Evolutionary conservation across 352 stramenopile species (phyloP).

Genomic region (Phytophthora macrochlamydospora): DNA sequence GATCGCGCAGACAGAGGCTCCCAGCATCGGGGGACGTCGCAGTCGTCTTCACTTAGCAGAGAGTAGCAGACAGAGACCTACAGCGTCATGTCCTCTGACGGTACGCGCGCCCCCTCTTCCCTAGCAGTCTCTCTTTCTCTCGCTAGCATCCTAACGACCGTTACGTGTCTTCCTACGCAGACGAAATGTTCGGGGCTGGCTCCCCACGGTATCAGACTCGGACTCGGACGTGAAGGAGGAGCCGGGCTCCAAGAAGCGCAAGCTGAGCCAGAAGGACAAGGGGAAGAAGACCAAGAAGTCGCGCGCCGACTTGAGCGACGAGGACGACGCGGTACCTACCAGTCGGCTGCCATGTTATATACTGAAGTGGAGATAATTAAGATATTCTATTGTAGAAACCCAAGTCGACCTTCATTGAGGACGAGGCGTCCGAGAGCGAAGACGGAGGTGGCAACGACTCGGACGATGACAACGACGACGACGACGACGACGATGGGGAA

Average conservation of each 20-base stretch:
- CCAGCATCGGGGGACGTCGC: neutral
- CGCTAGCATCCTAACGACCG: neutral
- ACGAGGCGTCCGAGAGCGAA: slow-evolving; percentile 89
- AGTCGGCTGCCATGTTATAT: neutral
- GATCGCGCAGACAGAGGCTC: slow-evolving; percentile 10
- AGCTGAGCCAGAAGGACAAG: slow-evolving; percentile 56
- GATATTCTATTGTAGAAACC: slow-evolving; percentile 40
- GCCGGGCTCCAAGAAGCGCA: slow-evolving; percentile 69
- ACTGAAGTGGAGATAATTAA: neutral
- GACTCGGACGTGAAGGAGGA: slow-evolving; percentile 71
- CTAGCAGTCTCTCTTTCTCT: neutral
- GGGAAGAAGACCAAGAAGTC: slow-evolving; percentile 71
- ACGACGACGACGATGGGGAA: slow-evolving; percentile 85
- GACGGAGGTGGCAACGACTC: slow-evolving; percentile 60
- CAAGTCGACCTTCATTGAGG: slow-evolving; percentile 89
- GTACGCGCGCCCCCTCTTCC: slow-evolving; percentile 3
- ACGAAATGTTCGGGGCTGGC: slow-evolving; percentile 67
- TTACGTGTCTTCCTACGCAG: slow-evolving; percentile 27
- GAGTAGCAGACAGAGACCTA: slow-evolving; percentile 1
- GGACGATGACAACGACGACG: slow-evolving; percentile 75
- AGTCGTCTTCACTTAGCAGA: neutral
- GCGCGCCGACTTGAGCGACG: slow-evolving; percentile 56
- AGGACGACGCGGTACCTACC: slow-evolving; percentile 58
- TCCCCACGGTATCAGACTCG: slow-evolving; percentile 86
- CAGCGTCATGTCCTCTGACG: slow-evolving; percentile 28